phyloP scores from a whole-genome alignment of 805 yeast genomes.

The Suhomyces faveliae region DNA sequence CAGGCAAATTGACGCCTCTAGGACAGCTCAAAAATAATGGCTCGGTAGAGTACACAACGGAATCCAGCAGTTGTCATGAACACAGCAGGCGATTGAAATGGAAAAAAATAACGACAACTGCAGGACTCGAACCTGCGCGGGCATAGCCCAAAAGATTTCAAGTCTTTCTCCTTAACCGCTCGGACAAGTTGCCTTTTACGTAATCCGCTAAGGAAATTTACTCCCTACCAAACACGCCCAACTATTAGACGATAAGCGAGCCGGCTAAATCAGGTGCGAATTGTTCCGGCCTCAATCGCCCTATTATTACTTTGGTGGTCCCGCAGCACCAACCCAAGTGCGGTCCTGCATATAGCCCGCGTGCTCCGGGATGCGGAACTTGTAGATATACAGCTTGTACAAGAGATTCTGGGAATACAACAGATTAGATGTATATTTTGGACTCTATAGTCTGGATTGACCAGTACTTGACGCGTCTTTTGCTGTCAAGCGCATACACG shows the following conservation, averaged over 20 bases:
- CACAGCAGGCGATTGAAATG: not conserved
- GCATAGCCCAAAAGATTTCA: conserved; percentile 12
- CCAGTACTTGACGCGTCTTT: conserved; percentile 4
- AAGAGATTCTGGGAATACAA: too few species aligned
- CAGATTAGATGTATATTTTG: not conserved
- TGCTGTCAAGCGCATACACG: conserved; percentile 19
- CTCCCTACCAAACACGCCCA: not conserved
- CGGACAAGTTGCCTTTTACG: conserved; percentile 12
- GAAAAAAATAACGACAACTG: conserved; percentile 9
- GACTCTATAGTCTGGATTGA: conserved; percentile 2
- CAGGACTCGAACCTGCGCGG: conserved; percentile 15
- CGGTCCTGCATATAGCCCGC: too few species aligned
- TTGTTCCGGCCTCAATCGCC: too few species aligned
- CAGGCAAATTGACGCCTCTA: too few species aligned
- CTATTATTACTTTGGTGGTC: too few species aligned
- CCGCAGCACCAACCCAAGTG: too few species aligned
- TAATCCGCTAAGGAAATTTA: not conserved
- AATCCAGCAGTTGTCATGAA: not conserved
- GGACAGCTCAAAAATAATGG: too few species aligned
- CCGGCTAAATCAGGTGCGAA: too few species aligned
- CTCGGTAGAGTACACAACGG: not conserved
- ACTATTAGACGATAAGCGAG: too few species aligned
- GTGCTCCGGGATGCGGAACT: too few species aligned
- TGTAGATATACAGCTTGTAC: too few species aligned
- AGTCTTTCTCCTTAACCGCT: conserved; percentile 14